Base-by-base conservation (phyloP, 371 early-diverging fungal genomes). In the Rhizomucor pusillus region DNA sequence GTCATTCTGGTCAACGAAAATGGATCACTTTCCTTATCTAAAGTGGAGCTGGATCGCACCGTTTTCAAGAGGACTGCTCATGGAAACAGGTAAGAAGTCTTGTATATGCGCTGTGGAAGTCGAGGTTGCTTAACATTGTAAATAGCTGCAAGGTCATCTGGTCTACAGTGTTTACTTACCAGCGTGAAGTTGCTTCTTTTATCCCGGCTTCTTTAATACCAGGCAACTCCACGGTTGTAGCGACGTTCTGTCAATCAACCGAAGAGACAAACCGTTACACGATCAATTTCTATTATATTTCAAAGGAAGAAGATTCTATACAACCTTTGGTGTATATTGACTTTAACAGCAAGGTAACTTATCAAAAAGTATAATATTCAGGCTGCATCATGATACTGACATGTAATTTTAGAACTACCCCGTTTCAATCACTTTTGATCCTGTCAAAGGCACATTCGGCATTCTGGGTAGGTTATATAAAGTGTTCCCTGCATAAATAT, bases 191-290 rank as follows among this genome's bases (percentile, higher is more conserved):
- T 44, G 60, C 71, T 13, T 73, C 71, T 36, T 77, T 67, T 36
- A 72, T 84, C 50, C 76, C 84, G 9, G 65, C 70, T 13, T 71
- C 73, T 6, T 75, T 79, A 52, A 73, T 80, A 2, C 75, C 84
- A 12, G 65, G 65, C 25, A 60, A 67, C 50, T 73, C 75, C 0
- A 70, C 81, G 20, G 66, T 80, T 22, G 68, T 81, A 39, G 69
- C 74, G 7, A 66, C 79, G 10, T 61, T 79, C 29, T 66, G 52
- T 51, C 2, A 43, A 34, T 46, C 56, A 20, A 49, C 45, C 5
- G 56, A 60, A 13, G 57, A 51, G 43, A 47, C 61, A 1, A 56
- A 65, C 19, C 13, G 34, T 0, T 77, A 67, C 49, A 53, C 57
- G 2, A 52, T 73, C 23, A 69, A 64, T 4, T 56, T 81, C 20